A percentile compares a stretch with the other conserved stretches of the same genome.
Conservation (phyloP, 208 protist species). For the Crithidia fasciculata region DNA sequence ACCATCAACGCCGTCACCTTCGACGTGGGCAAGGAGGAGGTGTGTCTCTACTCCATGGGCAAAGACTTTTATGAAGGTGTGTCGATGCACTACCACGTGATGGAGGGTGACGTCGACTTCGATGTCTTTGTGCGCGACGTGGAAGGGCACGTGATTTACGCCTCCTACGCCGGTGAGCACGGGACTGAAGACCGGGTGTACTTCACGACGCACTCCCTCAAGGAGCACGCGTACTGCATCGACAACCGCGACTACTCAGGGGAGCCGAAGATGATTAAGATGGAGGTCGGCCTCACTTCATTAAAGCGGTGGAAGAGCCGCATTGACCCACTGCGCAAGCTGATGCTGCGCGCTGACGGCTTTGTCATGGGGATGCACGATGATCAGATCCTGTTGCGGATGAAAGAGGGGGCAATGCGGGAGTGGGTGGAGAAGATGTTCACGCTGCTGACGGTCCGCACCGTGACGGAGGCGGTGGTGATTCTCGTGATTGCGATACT, state of each 20-base stretch:
- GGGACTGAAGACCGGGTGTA: constrained; percentile 72
- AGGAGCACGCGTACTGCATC: constrained; percentile 84
- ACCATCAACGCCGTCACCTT: constrained; percentile 57
- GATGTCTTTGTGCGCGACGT: constrained; percentile 72
- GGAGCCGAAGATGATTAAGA: constrained; percentile 60
- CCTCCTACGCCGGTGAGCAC: constrained; percentile 82
- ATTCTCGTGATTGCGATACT: constrained; percentile 62
- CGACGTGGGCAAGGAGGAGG: constrained; percentile 70
- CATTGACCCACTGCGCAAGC: constrained; percentile 74
- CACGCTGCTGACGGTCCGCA: constrained; percentile 52
- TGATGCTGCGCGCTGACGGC: constrained; percentile 72
- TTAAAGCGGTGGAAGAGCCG: constrained; percentile 77
- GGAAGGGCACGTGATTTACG: constrained; percentile 64
- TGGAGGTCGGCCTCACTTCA: constrained; percentile 76
- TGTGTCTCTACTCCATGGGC: constrained; percentile 73
- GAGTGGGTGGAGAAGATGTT: constrained; percentile 70
- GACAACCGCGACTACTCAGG: constrained; percentile 73
- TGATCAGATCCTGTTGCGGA: constrained; percentile 79
- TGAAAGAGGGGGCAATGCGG: constrained; percentile 68
- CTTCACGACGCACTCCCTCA: constrained; percentile 64
- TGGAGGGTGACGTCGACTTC: constrained; percentile 74
- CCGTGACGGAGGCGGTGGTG: constrained; percentile 61
- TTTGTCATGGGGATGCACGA: constrained; percentile 76
- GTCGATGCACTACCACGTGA: constrained; percentile 73
- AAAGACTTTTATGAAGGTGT: constrained; percentile 70